phyloP scores from a whole-genome alignment of 768 basidiomycete species.

The Pleurotus platypus region DNA sequence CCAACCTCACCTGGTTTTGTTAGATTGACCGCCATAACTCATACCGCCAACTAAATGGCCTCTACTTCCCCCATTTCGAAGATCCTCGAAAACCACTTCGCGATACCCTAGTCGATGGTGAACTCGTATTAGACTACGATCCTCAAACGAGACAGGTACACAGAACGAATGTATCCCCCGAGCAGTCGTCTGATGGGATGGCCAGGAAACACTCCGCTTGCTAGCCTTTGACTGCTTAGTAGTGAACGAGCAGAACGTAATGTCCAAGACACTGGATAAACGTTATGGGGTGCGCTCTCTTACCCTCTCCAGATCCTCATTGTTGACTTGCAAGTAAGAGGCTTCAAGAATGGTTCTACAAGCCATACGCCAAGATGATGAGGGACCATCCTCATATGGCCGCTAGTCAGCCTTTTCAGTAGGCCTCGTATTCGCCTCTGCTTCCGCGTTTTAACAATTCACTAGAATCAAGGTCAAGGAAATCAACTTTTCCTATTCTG shows the following conservation, averaged over 20 bases:
- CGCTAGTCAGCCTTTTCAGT: slow-evolving; percentile 78
- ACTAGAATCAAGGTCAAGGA: slow-evolving; percentile 82
- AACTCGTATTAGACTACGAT: slow-evolving; percentile 89
- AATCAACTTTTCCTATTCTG: slow-evolving; percentile 82
- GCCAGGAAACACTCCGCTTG: slow-evolving; percentile 78
- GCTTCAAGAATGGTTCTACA: slow-evolving; percentile 77
- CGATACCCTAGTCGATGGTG: slow-evolving; percentile 88
- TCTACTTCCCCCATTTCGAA: slow-evolving; percentile 90
- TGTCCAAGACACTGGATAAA: slow-evolving; percentile 77
- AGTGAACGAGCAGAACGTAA: slow-evolving; percentile 81
- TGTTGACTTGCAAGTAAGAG: slow-evolving; percentile 43
- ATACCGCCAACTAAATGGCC: slow-evolving; percentile 69
- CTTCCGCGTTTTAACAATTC: slow-evolving; percentile 11
- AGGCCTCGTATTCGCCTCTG: slow-evolving; percentile 20
- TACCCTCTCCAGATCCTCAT: not conserved
- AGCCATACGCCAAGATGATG: slow-evolving; percentile 73
- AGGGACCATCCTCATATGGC: slow-evolving; percentile 66
- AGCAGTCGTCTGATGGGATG: not conserved
- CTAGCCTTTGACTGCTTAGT: slow-evolving; percentile 94
- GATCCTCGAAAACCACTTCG: slow-evolving; percentile 62
- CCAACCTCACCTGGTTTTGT: slow-evolving; percentile 1
- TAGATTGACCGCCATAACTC: slow-evolving; percentile 95
- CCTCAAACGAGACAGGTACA: slow-evolving; percentile 67
- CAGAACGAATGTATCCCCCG: slow-evolving; percentile 2
- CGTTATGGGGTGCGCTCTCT: slow-evolving; percentile 76